phyloP scores from a whole-genome alignment of 2,329 filamentous ascomycete species.

The Phyllosticta citrichinensis region DNA sequence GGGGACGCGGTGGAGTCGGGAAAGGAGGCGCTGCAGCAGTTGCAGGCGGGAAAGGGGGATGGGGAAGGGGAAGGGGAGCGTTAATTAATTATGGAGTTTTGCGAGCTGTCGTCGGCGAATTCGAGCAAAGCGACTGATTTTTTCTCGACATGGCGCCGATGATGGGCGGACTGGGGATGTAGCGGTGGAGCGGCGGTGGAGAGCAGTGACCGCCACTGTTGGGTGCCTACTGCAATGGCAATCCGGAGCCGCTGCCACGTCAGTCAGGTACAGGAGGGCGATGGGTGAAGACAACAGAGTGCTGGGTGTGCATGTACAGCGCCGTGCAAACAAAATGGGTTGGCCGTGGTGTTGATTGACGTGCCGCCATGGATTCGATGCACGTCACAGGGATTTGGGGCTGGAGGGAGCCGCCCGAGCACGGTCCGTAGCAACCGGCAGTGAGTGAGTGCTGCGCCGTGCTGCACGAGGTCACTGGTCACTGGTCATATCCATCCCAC shows the following conservation, averaged over 20 bases:
- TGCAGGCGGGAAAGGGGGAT: slow-evolving; percentile 15
- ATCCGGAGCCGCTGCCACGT: neutral
- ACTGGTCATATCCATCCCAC: too few relatives aligned
- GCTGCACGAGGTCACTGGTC: neutral
- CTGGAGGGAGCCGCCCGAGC: neutral
- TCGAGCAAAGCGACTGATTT: neutral
- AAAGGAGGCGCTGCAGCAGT: slow-evolving; percentile 18
- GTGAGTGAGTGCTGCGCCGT: neutral
- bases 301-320: too few relatives aligned
- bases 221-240: neutral
- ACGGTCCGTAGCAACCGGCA: neutral
- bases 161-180: neutral
- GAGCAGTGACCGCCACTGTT: too few relatives aligned
- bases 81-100: neutral
- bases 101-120: neutral
- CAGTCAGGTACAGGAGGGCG: neutral
- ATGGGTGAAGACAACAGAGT: too few relatives aligned
- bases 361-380: neutral
- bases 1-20: slow-evolving; percentile 18
- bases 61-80: neutral
- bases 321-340: neutral
- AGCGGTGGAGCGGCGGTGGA: neutral
- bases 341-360: neutral
- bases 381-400: slow-evolving; percentile 1
- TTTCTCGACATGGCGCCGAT: neutral